Evolutionary conservation across 2,329 filamentous ascomycete genomes (phyloP).

Genomic region (Phyllosticta citriasiana): DNA sequence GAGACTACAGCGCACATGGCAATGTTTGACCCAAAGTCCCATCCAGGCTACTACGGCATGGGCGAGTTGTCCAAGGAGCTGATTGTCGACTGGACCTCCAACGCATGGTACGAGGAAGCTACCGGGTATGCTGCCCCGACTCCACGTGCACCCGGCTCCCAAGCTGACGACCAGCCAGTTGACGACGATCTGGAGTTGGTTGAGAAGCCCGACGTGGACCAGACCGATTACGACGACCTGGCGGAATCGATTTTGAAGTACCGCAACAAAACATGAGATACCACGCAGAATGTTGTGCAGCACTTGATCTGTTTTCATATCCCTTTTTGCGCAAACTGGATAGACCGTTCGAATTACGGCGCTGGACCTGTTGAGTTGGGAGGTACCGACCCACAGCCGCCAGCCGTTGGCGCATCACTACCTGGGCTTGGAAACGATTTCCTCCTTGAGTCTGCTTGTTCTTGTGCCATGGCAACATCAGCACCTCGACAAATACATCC

Average conservation of each 20-base stretch:
- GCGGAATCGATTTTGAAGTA: slow-evolving; percentile 2
- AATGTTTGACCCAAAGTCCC: slow-evolving; percentile 64
- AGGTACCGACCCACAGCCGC: background rate
- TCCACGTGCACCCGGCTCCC: background rate
- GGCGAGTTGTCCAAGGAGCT: slow-evolving; percentile 54
- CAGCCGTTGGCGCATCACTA: background rate
- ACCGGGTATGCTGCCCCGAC: slow-evolving; percentile 5
- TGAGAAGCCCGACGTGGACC: slow-evolving; percentile 15
- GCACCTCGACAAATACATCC: background rate
- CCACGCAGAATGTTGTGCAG: background rate
- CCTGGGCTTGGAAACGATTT: too few relatives aligned
- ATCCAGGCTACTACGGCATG: slow-evolving; percentile 62
- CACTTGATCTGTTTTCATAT: background rate
- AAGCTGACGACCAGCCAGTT: slow-evolving; percentile 7
- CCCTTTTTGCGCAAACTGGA: background rate
- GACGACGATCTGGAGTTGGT: slow-evolving; percentile 14
- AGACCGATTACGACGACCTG: slow-evolving; percentile 10
- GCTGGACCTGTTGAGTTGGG: background rate
- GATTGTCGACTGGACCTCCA: slow-evolving; percentile 55
- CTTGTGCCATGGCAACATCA: background rate
- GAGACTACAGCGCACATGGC: slow-evolving; percentile 74
- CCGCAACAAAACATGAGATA: background rate
- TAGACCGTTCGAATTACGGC: background rate
- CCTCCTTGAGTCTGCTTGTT: background rate
- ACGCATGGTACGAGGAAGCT: slow-evolving; percentile 50